Evolutionary conservation across 805 yeast genomes (phyloP), one percentile per base, ranked within the genome.

Genomic region (Trichomonascus vanleenenianus): DNA sequence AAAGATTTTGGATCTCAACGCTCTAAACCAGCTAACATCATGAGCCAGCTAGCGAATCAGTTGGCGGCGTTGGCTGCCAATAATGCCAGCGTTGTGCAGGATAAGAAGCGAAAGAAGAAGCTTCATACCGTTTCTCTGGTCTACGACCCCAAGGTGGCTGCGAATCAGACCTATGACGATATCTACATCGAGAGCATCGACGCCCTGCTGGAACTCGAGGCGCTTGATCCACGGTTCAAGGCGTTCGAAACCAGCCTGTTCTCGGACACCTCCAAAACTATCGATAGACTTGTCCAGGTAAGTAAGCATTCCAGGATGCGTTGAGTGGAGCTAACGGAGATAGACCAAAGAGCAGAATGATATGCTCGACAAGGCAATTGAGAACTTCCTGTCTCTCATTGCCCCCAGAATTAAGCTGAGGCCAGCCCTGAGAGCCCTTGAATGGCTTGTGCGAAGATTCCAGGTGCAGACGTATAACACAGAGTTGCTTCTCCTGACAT

Each of bases 381-480:
- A 78, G 49, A 81, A 81, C 10, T 91, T 85, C 59, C 66, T 93
- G 49, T 73, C 81, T 48, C 70, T 91, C 53, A 70, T 81, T 8
- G 81, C 94, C 2, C 86, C 94, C 2, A 81, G 80, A 62, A 79
- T 91, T 75, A 75, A 79, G 51, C 66, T 88, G 44, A 74, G 79
- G 18, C 85, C 94, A 19, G 75, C 96, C 2, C 58, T 86, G 42
- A 81, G 81, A 55, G 91, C 96, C 3, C 71, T 87, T 10, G 98
- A 93, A 68, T 93, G 98, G 98, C 77, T 89, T 19, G 82, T 93
- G 15, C 82, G 98, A 67, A 76, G 97, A 56, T 70, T 93, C 81
- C 68, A 87, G 59, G 78, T 87, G 53, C 89, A 93, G 60, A 71
- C 85, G 41, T 81, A 83, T 57, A 87, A 85, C 57, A 68, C 88